Base-by-base conservation (phyloP, 768 basidiomycete genomes). In the Pleurotus ostreatus region DNA sequence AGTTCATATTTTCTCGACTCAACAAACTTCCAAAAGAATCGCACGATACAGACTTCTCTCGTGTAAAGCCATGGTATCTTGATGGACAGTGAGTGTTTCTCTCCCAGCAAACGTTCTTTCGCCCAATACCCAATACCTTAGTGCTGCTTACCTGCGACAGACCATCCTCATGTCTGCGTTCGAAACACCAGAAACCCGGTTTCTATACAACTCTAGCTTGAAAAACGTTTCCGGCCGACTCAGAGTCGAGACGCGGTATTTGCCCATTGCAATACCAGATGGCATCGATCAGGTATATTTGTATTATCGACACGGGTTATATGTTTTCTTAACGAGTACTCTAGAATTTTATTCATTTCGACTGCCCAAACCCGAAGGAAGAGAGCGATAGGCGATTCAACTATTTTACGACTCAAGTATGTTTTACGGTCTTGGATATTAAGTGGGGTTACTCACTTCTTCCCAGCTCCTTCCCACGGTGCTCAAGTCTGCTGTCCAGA, bases 51-150 rank as follows among this genome's bases (percentile, higher is more conserved):
- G 97, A 98, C 70, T 98, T 98, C 73, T 96, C 94, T 8, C 85
- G 97, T 9, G 89, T 98, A 63, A 98, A 97, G 71, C 92, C 94
- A 1, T 98, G 97, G 97, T 97, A 95, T 69, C 81, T 98, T 9
- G 96, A 98, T 62, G 89, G 88, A 66, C 83, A 93, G 95, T 97
- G 71, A 66, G 92, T 74, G 8, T 45, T n/a, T 49, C 58, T 59
- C 11, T 37, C 16, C 39, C 20, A 13, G 25, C 41, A 12, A 23
- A 53, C 15, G 34, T 9, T 39, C 43, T 16, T 30, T 22, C 11
- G 43, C 20, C 38, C 37, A 7, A 45, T 51, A 18, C 41, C 11
- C 15, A 45, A 43, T 6, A 12, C 45, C 26, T 9, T 55, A 97
- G 94, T 65, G 86, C 95, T 3, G 73, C 81, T 46, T 92, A 88